Base-by-base conservation (phyloP, 208 protist species). In the Wallacemonas sp. region DNA sequence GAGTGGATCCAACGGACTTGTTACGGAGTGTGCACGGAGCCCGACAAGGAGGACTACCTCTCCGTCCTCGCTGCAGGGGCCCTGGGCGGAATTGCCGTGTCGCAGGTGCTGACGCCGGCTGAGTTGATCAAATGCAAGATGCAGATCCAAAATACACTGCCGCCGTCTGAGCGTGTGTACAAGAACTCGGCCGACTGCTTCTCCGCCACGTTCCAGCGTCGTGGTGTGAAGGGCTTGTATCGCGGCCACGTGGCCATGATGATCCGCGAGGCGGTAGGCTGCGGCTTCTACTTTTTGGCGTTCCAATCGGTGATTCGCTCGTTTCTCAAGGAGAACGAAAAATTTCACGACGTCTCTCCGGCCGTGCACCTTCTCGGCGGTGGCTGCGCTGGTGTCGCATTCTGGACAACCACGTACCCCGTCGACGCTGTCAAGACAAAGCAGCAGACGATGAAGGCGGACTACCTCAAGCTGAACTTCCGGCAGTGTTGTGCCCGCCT, bases 121-220 rank as follows among this genome's bases (percentile, higher is more conserved):
- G 91, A 97, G 68, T 73, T 96, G 12, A 84, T 97, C 38, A 97
- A 97, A 77, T 97, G 91, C 67, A 83, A 86, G 59, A 91, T 97
- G 89, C 93, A 97, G 69, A 83, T 97, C 22, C 93, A 97, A 55
- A 94, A 97, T 48, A 96, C 89, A 1, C 65, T 95, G 1, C 89
- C 92, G 1, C 70, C 79, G 1, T 76, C 74, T 2, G 80, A 89
- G 39, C 74, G 89, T 18, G 67, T 87, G 28, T 97, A 92, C 67
- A 91, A 83, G 49, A 92, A 95, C 59, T 92, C 91, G 29, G 28
- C 92, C 0, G 67, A 95, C 55, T 97, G 93, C 76, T 72, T 87
- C 2, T 55, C 67, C 10, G 79, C 77, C 42, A 94, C 86, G 1
- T 85, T 88, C 57, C 65, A 73, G 28, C 75, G 67, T 0, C 81